These are phyloP conservation scores for Nothopassalora personata DNA, from an alignment of 2,329 filamentous ascomycete species.

Conservation along the genomic window DNA sequence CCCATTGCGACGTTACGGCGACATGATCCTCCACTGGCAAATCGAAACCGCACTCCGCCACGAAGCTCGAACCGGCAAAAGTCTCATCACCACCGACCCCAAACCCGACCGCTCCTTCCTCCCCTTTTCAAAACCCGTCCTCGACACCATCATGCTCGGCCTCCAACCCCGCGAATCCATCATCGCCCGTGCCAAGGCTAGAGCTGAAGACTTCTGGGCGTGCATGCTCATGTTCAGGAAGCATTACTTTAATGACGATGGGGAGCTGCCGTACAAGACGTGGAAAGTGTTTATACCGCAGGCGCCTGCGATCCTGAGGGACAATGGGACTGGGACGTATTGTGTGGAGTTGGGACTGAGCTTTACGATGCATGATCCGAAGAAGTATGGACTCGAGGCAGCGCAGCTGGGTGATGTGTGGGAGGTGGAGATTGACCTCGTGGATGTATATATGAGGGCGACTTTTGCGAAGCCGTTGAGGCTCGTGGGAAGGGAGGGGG, in stretches of 20 bases:
- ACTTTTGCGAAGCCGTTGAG: slow-evolving; percentile 36
- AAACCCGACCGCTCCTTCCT: slow-evolving; percentile 33
- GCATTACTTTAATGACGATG: slow-evolving; percentile 48
- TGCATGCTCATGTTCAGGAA: slow-evolving; percentile 53
- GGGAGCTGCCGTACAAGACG: not conserved
- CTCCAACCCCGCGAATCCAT: slow-evolving; percentile 41
- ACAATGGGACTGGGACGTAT: slow-evolving; percentile 16
- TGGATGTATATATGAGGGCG: slow-evolving; percentile 34
- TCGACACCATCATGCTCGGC: slow-evolving; percentile 47
- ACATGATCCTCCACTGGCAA: slow-evolving; percentile 60
- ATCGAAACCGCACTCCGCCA: slow-evolving; percentile 57
- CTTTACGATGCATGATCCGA: not conserved
- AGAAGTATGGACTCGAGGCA: slow-evolving; percentile 4
- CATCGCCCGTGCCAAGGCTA: slow-evolving; percentile 36
- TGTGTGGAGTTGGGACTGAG: slow-evolving; percentile 17
- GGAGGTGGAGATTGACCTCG: slow-evolving; percentile 38
- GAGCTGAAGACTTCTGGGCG: slow-evolving; percentile 45
- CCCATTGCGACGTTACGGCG: slow-evolving; percentile 56
- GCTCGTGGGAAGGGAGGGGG: slow-evolving; percentile 30
- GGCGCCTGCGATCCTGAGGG: slow-evolving; percentile 10
- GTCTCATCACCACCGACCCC: slow-evolving; percentile 28
- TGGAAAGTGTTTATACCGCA: not conserved
- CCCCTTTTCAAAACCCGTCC: slow-evolving; percentile 45
- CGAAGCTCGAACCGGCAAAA: slow-evolving; percentile 45
- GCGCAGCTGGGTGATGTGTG: slow-evolving; percentile 41